phyloP scores from a whole-genome alignment of 2,329 filamentous ascomycete genomes.

The Penicillium paneum region DNA sequence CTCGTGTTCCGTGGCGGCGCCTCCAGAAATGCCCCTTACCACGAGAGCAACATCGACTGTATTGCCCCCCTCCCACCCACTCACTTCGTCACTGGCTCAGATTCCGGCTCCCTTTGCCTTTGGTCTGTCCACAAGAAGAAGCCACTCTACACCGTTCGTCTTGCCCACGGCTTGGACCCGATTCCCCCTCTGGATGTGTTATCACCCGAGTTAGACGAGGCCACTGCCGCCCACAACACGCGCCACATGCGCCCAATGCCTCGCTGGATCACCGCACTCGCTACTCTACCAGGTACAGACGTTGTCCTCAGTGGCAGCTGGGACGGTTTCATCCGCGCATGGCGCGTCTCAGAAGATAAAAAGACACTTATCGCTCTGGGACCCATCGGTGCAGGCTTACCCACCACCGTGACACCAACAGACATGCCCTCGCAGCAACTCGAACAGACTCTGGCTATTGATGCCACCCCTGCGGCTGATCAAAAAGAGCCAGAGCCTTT shows the following conservation, averaged over 20 bases:
- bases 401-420: constrained; percentile 18
- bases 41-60: constrained; percentile 85
- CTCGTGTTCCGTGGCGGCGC: constrained; percentile 85
- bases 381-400: constrained; percentile 51
- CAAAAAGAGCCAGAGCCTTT: constrained; percentile 29
- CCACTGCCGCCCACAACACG: constrained; percentile 47
- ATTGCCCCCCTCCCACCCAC: constrained; percentile 85
- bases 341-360: constrained; percentile 82
- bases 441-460: constrained; percentile 32
- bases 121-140: constrained; percentile 97
- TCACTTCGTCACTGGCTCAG: constrained; percentile 90
- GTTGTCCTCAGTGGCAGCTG: constrained; percentile 88
- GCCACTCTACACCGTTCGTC: constrained; percentile 72
- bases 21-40: constrained; percentile 50
- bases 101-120: constrained; percentile 81
- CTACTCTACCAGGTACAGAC: constrained; percentile 84
- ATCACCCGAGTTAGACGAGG: constrained; percentile 67
- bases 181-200: constrained; percentile 64
- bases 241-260: constrained; percentile 59
- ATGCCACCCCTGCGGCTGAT: constrained; percentile 24
- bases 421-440: constrained; percentile 34
- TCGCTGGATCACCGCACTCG: constrained; percentile 85
- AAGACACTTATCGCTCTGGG: constrained; percentile 71
- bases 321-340: constrained; percentile 83
- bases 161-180: constrained; percentile 82